Evolutionary conservation across 2,329 filamentous ascomycete genomes (phyloP), one percentile per base, ranked within the genome.

Genomic region (Penicillium sp.): DNA sequence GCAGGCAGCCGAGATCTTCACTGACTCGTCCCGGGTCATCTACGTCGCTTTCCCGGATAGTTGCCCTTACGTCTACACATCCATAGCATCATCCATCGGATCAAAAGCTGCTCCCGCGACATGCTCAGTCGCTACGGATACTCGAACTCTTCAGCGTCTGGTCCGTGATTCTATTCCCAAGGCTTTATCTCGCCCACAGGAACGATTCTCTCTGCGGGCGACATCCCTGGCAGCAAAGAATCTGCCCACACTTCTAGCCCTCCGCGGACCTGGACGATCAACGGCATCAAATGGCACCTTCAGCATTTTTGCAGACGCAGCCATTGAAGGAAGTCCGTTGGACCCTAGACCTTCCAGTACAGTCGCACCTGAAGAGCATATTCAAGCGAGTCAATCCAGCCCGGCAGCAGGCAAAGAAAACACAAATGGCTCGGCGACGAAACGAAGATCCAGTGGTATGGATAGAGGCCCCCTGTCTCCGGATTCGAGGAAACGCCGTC

Each of bases 21-120:
- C 78, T n/a, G 86, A 90, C 60, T 78, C 84, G 1, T 86, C 86
- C 12, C 83, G 86, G 60, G 88, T 88, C 2, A 83, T 96, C 37
- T 94, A 90, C 67, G 79, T 95, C 57, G 88, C 89, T 1, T 93
- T 95, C 65, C 91, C 91, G 0, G 87, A 93, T 67, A 88, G 87
- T 33, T 88, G 89, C 11, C 89, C 90, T 0, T 86, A 87, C 60
- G 78, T 95, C 42, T 95, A 90, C 70, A 79, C 83, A 8, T 85
- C 83, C 1, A 71, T 85, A 12, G 71, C 79, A 1, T 62, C 71
- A 16, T 64, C 73, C 6, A 56, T 66, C 0, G 77, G 77, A 1
- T 64, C 77, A 0, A 72, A 77, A 11, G 65, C 73, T 0, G 75
- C 76, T 11, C 51, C 64, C 0, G 38, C 57, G n/a, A 54, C 55